Evolutionary conservation across 106 monocot genomes (phyloP), one percentile per base, ranked within the genome.

Genomic region (Posidonia australis): DNA sequence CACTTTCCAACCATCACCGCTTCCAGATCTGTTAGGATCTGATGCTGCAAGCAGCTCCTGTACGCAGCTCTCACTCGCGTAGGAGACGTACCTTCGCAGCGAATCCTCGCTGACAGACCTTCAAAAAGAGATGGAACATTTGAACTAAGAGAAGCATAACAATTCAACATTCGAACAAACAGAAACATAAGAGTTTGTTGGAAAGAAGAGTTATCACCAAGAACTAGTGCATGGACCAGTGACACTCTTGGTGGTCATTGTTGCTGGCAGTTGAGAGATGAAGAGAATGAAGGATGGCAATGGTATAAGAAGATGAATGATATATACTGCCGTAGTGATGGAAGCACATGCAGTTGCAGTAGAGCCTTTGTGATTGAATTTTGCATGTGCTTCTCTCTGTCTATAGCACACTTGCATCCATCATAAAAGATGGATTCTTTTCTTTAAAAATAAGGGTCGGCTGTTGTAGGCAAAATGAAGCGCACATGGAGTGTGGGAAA

Each of bases 91-190:
- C 68, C 92, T 82, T 63, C 70, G 71, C 74, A 92, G 42, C 14
- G 92, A 92, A 18, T 92, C 92, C 48, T 88, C 92, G 46, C 92
- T 92, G 17, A 92, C 75, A 19, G 87, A 92, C 92, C 92, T 86
- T 56, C 66, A 57, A 9, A 28, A 53, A 25, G 32, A 44, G 45
- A 42, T 28, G 61, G 10, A 43, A 43, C 21, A 23, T 29, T 20
- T 16, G 29, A 61, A 10, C 5, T 19, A 21, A 19, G n/a, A 19
- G 41, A 41, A 61, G 16, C 36, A n/a, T 11, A 32, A 18, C 18
- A 61, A 32, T 41, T n/a, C 36, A 20, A 0, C 1, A 41, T 29
- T 0, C 18, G 10, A 19, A 43, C 18, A 9, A 32, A 42, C 16
- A 32, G 59, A 59, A 32, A 29, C n/a, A n/a, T n/a, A 10, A 59